phyloP scores from a whole-genome alignment of 1,284 basidiomycete genomes.

The Boletus semigastroideus region DNA sequence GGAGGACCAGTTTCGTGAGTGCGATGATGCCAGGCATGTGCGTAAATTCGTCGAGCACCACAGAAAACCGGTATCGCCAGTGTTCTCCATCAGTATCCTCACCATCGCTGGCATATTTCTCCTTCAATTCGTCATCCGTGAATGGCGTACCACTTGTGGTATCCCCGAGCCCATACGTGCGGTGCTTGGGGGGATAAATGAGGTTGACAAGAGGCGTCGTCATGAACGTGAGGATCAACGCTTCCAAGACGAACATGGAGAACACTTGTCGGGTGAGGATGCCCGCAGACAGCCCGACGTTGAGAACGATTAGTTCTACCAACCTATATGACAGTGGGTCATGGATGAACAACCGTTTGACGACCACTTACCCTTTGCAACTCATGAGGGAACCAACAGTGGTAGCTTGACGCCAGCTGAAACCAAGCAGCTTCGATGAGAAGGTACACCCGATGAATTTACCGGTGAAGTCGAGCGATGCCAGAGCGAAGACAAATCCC shows the following conservation, averaged over 20 bases:
- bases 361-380: slow-evolving; percentile 78
- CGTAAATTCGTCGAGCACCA: slow-evolving; percentile 90
- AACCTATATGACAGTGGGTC: slow-evolving; percentile 44
- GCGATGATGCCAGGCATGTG: slow-evolving; percentile 80
- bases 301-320: slow-evolving; percentile 92
- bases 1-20: slow-evolving; percentile 58
- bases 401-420: slow-evolving; percentile 77
- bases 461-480: slow-evolving; percentile 76
- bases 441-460: slow-evolving; percentile 80
- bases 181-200: slow-evolving; percentile 72
- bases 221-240: slow-evolving; percentile 82
- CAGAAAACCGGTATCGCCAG: slow-evolving; percentile 54
- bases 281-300: slow-evolving; percentile 83
- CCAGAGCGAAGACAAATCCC: slow-evolving; percentile 87
- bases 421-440: slow-evolving; percentile 70
- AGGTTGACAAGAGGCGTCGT: slow-evolving; percentile 83
- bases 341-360: not conserved
- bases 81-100: slow-evolving; percentile 5
- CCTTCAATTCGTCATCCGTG: slow-evolving; percentile 3
- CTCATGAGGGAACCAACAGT: slow-evolving; percentile 93
- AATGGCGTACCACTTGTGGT: not conserved
- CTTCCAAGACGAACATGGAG: slow-evolving; percentile 92
- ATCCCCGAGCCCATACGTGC: slow-evolving; percentile 40
- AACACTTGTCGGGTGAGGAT: slow-evolving; percentile 79
- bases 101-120: slow-evolving; percentile 12